phyloP scores from a whole-genome alignment of 257 asterid species.

The Mentha longifolia region DNA sequence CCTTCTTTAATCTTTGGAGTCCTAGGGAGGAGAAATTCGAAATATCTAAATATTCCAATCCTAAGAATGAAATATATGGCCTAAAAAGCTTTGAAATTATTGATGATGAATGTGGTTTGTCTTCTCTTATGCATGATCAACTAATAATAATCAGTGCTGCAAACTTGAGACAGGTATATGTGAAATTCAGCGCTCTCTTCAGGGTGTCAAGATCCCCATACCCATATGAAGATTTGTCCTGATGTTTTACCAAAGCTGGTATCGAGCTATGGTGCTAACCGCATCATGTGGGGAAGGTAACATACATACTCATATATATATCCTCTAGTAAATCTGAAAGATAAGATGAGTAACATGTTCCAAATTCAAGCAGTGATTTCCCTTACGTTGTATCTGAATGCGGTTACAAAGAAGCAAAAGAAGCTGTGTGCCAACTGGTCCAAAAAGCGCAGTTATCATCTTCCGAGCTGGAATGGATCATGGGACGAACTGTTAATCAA shows the following conservation, averaged over 20 bases:
- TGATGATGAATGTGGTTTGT: too few species aligned
- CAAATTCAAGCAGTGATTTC: slow-evolving; percentile 61
- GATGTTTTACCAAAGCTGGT: slow-evolving; percentile 51
- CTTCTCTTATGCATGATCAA: neutral
- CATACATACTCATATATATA: neutral
- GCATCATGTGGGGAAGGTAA: slow-evolving; percentile 95
- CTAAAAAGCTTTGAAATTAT: too few species aligned
- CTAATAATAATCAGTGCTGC: neutral
- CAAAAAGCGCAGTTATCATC: slow-evolving; percentile 51
- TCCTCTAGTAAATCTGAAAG: neutral
- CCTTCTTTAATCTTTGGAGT: neutral
- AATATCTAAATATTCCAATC: neutral
- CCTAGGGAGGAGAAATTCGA: neutral
- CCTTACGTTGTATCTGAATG: slow-evolving; percentile 76
- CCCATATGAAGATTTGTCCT: slow-evolving; percentile 68
- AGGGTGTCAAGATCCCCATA: slow-evolving; percentile 68
- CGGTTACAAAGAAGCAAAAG: slow-evolving; percentile 79
- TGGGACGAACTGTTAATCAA: slow-evolving; percentile 66
- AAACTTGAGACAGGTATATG: slow-evolving; percentile 57
- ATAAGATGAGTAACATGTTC: neutral
- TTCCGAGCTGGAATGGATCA: slow-evolving; percentile 66
- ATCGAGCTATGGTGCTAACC: slow-evolving; percentile 74
- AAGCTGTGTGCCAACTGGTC: slow-evolving; percentile 50
- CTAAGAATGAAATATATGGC: neutral
- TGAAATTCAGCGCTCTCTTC: slow-evolving; percentile 78